Base-by-base conservation (phyloP, 2,329 filamentous ascomycete genomes). In the Lasiodiplodia theobromae region DNA sequence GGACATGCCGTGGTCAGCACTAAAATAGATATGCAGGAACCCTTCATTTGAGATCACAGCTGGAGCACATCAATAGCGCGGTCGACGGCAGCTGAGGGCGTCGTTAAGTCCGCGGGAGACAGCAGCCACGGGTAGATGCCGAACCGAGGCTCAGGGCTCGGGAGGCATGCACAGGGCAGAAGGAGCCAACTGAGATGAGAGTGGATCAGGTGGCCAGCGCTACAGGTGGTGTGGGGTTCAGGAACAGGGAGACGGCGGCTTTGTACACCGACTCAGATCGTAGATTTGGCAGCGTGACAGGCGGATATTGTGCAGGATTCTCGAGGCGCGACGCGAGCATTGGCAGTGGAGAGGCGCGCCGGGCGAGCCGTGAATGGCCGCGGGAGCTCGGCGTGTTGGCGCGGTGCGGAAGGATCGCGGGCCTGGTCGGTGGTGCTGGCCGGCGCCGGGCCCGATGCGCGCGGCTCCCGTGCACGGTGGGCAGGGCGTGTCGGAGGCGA, bases 11-110 rank as follows among this genome's bases (percentile, higher is more conserved):
- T 28, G 16, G 31, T 64, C 60, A 64, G 60, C 60, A 64, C 60
- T 64, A 64, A 64, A 64, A 64, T 64, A 64, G 60, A 64, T 64
- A 64, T 64, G 60, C 60, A 64, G 60, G 60, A 64, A 64, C 60
- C 28, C 60, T 37, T 64, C 21, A 52, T 64, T 63, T 63, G 58
- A 51, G 58, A 63, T 51, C 28, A 63, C 40, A 28, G 40, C 40
- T 34, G 40, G 23, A 37, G 58, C 25, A 63, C 23, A 34, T 63
- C 58, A 47, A 34, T 63, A 64, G 60, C 47, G 60, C 25, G 40
- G 31, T 10, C 60, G 40, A 63, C 18, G n/a, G 60, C 18, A 64
- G 60, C 60, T 52, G 60, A 52, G 25, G 44, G 38, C 12, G 60
- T n/a, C 10, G 44, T 38, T 23, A 38, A 16, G 47, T 23, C 60